Conservation (phyloP, 2,329 filamentous ascomycete species). For the Fusarium hainanense region DNA sequence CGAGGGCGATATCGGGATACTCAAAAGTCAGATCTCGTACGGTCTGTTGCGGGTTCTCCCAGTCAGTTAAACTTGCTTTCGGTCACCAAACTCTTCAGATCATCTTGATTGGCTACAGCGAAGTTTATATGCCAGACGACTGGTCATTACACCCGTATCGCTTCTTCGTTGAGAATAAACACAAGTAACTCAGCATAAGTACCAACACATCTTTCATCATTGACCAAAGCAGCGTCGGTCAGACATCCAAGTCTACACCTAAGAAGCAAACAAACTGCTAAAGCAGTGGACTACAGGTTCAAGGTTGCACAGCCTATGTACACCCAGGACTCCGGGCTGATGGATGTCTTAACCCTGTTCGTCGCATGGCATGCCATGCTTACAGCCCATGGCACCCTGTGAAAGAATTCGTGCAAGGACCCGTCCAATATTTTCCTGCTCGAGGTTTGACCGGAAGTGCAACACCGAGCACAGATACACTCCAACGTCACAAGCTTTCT, state of each 20-base stretch:
- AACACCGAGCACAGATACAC: slow-evolving; percentile 33
- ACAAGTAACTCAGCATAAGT: background rate
- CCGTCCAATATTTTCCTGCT: slow-evolving; percentile 8
- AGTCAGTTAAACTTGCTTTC: background rate
- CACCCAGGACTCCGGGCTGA: slow-evolving; percentile 35
- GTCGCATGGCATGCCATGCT: slow-evolving; percentile 36
- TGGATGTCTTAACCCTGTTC: slow-evolving; percentile 40
- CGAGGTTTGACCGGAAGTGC: slow-evolving; percentile 27
- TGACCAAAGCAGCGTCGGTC: background rate
- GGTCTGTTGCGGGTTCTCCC: background rate
- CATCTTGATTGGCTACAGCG: slow-evolving; percentile 3
- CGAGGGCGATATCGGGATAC: slow-evolving; percentile 13
- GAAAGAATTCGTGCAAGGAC: slow-evolving; percentile 36
- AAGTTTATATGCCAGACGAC: slow-evolving; percentile 1
- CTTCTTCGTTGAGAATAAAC: background rate
- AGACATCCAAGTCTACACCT: background rate
- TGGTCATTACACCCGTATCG: background rate
- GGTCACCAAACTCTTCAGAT: background rate
- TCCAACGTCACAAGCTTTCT: slow-evolving; percentile 16
- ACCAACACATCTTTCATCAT: background rate
- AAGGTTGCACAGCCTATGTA: slow-evolving; percentile 23
- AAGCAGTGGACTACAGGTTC: background rate
- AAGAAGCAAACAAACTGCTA: background rate
- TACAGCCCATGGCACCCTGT: slow-evolving; percentile 15
- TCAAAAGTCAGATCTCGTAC: background rate